Conservation (phyloP, 164 flowering plant species). For the Vitis amurensis region DNA sequence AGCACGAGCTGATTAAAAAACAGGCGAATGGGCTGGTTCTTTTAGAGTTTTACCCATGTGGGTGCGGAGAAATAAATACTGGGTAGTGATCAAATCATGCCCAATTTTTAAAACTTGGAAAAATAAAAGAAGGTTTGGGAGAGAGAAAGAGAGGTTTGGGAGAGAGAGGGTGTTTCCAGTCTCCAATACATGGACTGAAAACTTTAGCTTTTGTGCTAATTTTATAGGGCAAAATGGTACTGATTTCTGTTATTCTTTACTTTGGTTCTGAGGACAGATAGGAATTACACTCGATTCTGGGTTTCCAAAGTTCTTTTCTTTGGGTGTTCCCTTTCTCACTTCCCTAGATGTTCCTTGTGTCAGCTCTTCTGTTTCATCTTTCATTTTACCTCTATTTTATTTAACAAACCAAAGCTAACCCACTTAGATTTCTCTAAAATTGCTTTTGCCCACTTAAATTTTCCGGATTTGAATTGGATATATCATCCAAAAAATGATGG, state of each 20-base stretch:
- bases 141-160: constrained; percentile 20
- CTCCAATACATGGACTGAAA: constrained; percentile 74
- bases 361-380: constrained; percentile 17
- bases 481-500: background rate
- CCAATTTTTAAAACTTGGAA: constrained; percentile 13
- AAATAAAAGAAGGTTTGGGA: constrained; percentile 6
- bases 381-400: constrained; percentile 1
- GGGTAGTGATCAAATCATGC: constrained; percentile 48
- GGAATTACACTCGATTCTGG: constrained; percentile 63
- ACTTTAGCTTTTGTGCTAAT: constrained; percentile 61
- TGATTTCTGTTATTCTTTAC: constrained; percentile 54
- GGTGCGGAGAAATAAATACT: constrained; percentile 41
- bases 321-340: constrained; percentile 65
- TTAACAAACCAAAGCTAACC: constrained; percentile 26
- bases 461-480: background rate
- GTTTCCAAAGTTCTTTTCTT: constrained; percentile 55
- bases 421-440: constrained; percentile 19
- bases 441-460: background rate
- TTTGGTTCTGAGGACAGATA: constrained; percentile 33
- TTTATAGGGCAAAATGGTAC: constrained; percentile 30
- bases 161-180: constrained; percentile 52
- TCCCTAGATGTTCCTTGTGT: constrained; percentile 83
- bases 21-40: constrained; percentile 25
- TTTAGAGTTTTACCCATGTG: constrained; percentile 48
- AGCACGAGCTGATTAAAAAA: constrained; percentile 40